Evolutionary conservation across 345 rosid genomes (phyloP).

Genomic region (Pseudoturritis turrita): DNA sequence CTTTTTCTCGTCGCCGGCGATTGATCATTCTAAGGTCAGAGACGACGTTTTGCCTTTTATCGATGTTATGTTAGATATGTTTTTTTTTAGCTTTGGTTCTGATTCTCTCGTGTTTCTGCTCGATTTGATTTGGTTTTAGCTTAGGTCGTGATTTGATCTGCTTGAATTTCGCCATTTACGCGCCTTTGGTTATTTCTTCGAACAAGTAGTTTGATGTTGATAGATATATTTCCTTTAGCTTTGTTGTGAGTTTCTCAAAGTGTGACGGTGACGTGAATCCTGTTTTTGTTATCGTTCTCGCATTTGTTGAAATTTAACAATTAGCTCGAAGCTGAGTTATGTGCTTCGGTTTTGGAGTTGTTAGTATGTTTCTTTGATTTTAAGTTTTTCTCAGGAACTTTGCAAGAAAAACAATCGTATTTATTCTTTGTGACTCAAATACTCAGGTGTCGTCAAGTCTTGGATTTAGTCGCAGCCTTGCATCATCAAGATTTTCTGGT

Average conservation of each 20-base stretch:
- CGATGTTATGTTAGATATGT: neutral
- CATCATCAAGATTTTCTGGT: constrained; percentile 43
- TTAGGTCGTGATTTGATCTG: constrained; percentile 11
- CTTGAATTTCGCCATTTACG: neutral
- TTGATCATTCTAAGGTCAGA: constrained; percentile 56
- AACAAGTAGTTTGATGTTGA: neutral
- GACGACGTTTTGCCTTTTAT: constrained; percentile 5
- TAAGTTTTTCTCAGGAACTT: neutral
- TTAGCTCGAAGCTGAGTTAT: neutral
- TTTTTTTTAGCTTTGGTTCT: neutral
- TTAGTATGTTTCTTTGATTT: neutral
- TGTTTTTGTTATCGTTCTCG: neutral
- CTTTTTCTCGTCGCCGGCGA: constrained; percentile 34
- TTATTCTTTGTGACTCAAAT: neutral
- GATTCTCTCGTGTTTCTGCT: neutral
- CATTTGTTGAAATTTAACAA: neutral
- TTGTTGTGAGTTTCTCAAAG: neutral
- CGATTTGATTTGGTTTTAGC: neutral
- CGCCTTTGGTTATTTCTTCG: neutral
- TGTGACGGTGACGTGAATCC: neutral
- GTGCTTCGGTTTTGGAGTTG: neutral
- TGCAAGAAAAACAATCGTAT: neutral
- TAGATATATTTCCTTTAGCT: neutral
- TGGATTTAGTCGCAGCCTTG: constrained; percentile 36
- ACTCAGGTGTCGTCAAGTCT: constrained; percentile 41